phyloP scores from a whole-genome alignment of 2,329 filamentous ascomycete species.

The Myriosclerotinia scirpicola region DNA sequence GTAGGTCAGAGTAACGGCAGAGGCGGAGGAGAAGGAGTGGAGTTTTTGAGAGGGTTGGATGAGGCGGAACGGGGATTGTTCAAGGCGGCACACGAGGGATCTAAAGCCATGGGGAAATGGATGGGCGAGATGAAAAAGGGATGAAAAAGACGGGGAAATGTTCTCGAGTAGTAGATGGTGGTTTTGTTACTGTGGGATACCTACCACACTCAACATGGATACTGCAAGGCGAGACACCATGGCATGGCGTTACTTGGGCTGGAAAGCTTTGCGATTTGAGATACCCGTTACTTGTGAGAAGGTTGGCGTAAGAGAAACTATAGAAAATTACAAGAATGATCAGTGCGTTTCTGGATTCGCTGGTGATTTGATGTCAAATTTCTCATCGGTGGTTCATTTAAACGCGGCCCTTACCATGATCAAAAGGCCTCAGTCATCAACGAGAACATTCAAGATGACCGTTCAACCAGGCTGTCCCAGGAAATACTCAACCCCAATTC shows the following conservation, averaged over 20 bases:
- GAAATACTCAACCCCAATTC: not conserved
- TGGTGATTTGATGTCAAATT: not conserved
- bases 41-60: conserved; percentile 85
- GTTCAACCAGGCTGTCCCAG: not conserved
- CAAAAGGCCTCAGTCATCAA: not conserved
- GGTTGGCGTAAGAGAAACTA: not conserved
- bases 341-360: not conserved
- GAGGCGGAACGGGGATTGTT: conserved; percentile 84
- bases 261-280: not conserved
- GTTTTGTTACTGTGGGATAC: not conserved
- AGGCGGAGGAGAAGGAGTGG: conserved; percentile 69
- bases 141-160: conserved; percentile 13
- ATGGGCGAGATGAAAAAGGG: conserved; percentile 48
- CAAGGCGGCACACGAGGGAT: conserved; percentile 70
- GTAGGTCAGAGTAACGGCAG: conserved; percentile 69
- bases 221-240: not conserved
- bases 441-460: not conserved
- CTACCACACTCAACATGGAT: not conserved
- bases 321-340: not conserved
- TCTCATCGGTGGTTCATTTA: not conserved
- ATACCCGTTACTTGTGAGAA: not conserved
- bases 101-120: conserved; percentile 69
- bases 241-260: not conserved
- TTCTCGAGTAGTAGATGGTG: not conserved
- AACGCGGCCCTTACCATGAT: too few relatives aligned